Percentiles rank a stretch among this genome's conserved stretches.
Conservation (phyloP, 2,329 filamentous ascomycete genomes). For the Xylaria sp. region DNA sequence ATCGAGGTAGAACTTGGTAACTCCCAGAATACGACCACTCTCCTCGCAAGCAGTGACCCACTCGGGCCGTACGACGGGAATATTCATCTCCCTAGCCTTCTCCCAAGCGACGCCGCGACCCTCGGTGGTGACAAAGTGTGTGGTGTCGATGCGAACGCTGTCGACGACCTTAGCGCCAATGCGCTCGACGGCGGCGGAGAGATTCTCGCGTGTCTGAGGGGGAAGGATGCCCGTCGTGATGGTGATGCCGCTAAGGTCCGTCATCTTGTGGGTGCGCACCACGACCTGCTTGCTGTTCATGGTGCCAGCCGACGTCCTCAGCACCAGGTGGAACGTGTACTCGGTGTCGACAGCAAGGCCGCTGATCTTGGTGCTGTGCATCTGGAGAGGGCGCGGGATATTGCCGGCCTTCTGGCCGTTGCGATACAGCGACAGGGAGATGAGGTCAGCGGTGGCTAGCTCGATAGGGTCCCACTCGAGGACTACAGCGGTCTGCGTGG, state of each 20-base stretch:
- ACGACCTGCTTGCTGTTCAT: slow-evolving; percentile 81
- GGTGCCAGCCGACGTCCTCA: slow-evolving; percentile 89
- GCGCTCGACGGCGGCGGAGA: slow-evolving; percentile 77
- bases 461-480: slow-evolving; percentile 97
- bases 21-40: slow-evolving; percentile 89
- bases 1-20: slow-evolving; percentile 94
- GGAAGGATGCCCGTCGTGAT: slow-evolving; percentile 90
- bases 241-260: slow-evolving; percentile 92
- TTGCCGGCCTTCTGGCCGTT: slow-evolving; percentile 97
- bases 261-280: slow-evolving; percentile 98
- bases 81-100: slow-evolving; percentile 96
- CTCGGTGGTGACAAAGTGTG: slow-evolving; percentile 97
- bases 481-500: slow-evolving; percentile 96
- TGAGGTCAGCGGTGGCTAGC: slow-evolving; percentile 88
- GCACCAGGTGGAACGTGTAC: slow-evolving; percentile 91
- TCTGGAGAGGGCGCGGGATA: slow-evolving; percentile 85
- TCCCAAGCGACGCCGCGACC: slow-evolving; percentile 91
- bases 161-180: slow-evolving; percentile 94
- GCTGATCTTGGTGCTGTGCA: slow-evolving; percentile 95
- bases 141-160: slow-evolving; percentile 92
- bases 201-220: slow-evolving; percentile 70
- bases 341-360: slow-evolving; percentile 95
- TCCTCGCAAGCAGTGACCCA: slow-evolving; percentile 98
- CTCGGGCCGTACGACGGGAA: slow-evolving; percentile 93
- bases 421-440: slow-evolving; percentile 87